A percentile compares a stretch with the other conserved stretches of the same genome.
Evolutionary conservation across 225 moss, liverwort and hornwort genomes (phyloP).

Genomic region (Asterella californica): DNA sequence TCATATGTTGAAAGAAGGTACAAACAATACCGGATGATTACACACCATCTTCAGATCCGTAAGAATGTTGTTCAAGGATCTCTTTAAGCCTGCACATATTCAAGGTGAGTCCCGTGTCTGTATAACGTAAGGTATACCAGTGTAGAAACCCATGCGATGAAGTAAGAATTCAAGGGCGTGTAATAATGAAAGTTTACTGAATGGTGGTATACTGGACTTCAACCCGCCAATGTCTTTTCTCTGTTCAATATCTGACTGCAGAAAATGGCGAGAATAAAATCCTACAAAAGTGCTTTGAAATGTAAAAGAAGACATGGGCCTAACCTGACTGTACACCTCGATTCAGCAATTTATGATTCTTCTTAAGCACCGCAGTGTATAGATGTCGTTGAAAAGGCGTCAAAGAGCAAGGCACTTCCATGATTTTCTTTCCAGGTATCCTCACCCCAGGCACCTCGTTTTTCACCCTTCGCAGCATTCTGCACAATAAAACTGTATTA

Average conservation of each 20-base stretch:
- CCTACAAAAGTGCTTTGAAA: background rate
- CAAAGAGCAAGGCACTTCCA: constrained; percentile 73
- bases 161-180: too few relatives aligned
- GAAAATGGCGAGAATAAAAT: background rate
- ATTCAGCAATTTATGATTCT: constrained; percentile 58
- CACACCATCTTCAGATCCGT: constrained; percentile 86
- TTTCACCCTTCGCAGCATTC: constrained; percentile 89
- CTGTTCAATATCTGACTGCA: background rate
- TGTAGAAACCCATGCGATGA: too few relatives aligned
- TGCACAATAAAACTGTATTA: constrained; percentile 13
- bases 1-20: background rate
- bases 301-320: background rate
- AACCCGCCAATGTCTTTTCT: too few relatives aligned
- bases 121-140: too few relatives aligned
- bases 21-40: constrained; percentile 85
- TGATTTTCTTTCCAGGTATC: constrained; percentile 74
- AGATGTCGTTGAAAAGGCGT: constrained; percentile 62
- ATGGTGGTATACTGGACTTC: too few relatives aligned
- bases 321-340: constrained; percentile 57
- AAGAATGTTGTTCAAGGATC: constrained; percentile 61
- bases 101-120: background rate
- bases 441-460: constrained; percentile 60
- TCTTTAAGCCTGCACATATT: constrained; percentile 59
- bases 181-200: too few relatives aligned
- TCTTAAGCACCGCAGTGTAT: constrained; percentile 57